Conservation (phyloP, 2,329 filamentous ascomycete genomes). For the Pseudophaeomoniella oleicola region DNA sequence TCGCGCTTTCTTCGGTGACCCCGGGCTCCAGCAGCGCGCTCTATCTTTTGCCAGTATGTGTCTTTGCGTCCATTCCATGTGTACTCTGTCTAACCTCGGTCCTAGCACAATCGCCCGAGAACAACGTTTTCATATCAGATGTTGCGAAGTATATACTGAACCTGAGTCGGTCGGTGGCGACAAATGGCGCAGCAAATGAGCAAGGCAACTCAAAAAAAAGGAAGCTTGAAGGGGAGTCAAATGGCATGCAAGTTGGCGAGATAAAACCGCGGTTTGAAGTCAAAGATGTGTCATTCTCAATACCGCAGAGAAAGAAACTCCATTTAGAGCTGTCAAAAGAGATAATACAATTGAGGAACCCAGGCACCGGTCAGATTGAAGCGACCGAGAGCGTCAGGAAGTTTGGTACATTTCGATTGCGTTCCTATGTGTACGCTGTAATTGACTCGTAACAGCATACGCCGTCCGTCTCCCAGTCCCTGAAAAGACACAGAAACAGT, state of each 20-base stretch:
- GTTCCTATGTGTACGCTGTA: neutral
- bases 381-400: neutral
- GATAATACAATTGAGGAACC: neutral
- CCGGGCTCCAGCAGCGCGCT: neutral
- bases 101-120: neutral
- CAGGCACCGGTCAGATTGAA: neutral
- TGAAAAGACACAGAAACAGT: slow-evolving; percentile 48
- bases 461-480: slow-evolving; percentile 48
- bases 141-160: neutral
- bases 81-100: no score
- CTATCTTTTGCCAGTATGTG: neutral
- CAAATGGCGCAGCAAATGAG: slow-evolving; percentile 17
- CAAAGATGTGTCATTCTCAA: slow-evolving; percentile 44
- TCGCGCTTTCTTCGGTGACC: neutral
- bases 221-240: slow-evolving; percentile 7
- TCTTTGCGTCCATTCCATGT: no score
- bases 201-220: slow-evolving; percentile 13
- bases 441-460: slow-evolving; percentile 26
- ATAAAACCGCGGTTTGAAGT: slow-evolving; percentile 25
- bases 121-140: neutral
- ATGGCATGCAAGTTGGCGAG: slow-evolving; percentile 10
- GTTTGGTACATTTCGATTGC: neutral
- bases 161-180: slow-evolving; percentile 13
- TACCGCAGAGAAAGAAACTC: slow-evolving; percentile 50
- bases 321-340: slow-evolving; percentile 40